phyloP scores from a whole-genome alignment of 176 grass and related monocot species.

The Triticum timopheevii region DNA sequence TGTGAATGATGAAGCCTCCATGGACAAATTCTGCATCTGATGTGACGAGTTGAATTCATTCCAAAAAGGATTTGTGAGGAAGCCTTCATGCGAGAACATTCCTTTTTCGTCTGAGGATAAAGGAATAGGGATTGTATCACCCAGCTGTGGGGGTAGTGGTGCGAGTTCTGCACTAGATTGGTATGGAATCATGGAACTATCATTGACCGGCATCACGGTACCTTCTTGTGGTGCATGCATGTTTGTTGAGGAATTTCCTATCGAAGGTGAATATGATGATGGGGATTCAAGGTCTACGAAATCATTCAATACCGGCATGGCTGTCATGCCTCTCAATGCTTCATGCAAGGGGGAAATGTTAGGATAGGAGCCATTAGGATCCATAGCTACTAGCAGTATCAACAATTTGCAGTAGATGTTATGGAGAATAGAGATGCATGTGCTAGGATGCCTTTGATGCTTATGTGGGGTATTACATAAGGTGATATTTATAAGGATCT shows the following conservation, averaged over 20 bases:
- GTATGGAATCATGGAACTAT: neutral
- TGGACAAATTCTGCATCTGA: too few species aligned
- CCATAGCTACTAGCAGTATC: neutral
- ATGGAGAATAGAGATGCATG: neutral
- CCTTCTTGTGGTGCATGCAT: neutral
- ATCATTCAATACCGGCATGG: neutral
- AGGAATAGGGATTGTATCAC: neutral
- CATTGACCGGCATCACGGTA: neutral
- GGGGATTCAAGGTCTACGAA: neutral
- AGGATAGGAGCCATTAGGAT: neutral
- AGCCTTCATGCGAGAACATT: neutral
- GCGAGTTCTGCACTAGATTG: neutral
- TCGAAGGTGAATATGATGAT: neutral
- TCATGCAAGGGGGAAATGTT: conserved; percentile 4
- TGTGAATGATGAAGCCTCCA: too few species aligned
- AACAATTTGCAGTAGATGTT: neutral
- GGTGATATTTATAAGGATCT: neutral
- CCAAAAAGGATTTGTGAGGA: neutral
- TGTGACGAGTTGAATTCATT: neutral
- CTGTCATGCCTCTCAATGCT: neutral
- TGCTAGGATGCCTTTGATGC: neutral
- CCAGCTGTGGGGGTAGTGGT: neutral
- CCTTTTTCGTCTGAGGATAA: neutral
- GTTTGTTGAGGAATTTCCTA: too few species aligned
- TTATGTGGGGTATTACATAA: neutral